phyloP scores from a whole-genome alignment of 2,329 filamentous ascomycete genomes.

The Rachicladosporium sp. region DNA sequence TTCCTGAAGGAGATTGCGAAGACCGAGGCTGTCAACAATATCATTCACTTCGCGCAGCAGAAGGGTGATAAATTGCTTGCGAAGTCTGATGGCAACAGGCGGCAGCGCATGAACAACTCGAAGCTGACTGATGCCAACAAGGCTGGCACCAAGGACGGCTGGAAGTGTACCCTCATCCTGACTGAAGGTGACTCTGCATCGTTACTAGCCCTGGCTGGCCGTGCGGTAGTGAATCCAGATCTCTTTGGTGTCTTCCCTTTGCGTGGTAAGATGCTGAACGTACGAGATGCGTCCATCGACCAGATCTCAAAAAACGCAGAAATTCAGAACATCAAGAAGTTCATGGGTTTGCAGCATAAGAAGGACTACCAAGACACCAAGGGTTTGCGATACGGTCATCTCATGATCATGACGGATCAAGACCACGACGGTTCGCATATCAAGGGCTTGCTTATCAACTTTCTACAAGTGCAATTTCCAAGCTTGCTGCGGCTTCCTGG shows the following conservation, averaged over 20 bases:
- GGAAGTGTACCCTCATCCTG: slow-evolving; percentile 85
- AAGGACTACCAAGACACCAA: slow-evolving; percentile 81
- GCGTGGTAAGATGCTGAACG: slow-evolving; percentile 92
- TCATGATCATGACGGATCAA: slow-evolving; percentile 99
- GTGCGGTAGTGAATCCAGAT: slow-evolving; percentile 85
- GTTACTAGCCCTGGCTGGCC: slow-evolving; percentile 80
- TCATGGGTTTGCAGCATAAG: slow-evolving; percentile 94
- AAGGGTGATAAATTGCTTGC: slow-evolving; percentile 93
- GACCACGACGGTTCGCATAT: slow-evolving; percentile 99
- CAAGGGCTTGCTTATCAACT: slow-evolving; percentile 97
- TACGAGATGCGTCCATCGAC: slow-evolving; percentile 87
- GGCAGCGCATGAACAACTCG: slow-evolving; percentile 88
- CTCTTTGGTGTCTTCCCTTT: slow-evolving; percentile 93
- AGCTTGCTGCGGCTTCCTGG: slow-evolving; percentile 80
- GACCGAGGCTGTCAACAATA: slow-evolving; percentile 86
- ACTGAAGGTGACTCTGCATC: slow-evolving; percentile 99
- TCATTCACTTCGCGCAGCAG: slow-evolving; percentile 83
- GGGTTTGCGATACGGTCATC: slow-evolving; percentile 81
- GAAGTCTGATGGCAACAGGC: slow-evolving; percentile 84
- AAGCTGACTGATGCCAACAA: slow-evolving; percentile 97
- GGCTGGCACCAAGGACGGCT: slow-evolving; percentile 81
- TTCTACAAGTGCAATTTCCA: slow-evolving; percentile 88
- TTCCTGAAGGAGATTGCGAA: slow-evolving; percentile 83
- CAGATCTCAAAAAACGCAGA: slow-evolving; percentile 94
- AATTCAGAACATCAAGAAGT: slow-evolving; percentile 99